A percentile compares a stretch with the other conserved stretches of the same genome.
Evolutionary conservation across 225 moss, liverwort and hornwort species (phyloP).

Genomic region (Antitrichia curtipendula): DNA sequence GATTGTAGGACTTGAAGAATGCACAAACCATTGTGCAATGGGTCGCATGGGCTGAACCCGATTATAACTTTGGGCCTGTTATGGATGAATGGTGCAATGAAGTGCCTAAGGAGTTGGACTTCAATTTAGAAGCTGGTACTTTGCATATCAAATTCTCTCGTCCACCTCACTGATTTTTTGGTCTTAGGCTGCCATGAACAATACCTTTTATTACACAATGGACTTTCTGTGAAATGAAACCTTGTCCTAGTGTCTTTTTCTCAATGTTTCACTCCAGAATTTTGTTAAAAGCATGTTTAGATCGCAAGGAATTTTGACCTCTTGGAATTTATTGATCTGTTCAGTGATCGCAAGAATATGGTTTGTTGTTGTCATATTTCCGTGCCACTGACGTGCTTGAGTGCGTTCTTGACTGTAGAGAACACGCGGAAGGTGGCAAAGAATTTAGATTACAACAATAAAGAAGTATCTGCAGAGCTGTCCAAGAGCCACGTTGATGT

Average conservation of each 20-base stretch:
- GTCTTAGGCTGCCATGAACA: neutral
- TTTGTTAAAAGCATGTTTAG: neutral
- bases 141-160: neutral
- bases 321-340: neutral
- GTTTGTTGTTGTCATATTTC: neutral
- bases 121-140: slow-evolving; percentile 85
- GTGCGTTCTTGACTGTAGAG: slow-evolving; percentile 24
- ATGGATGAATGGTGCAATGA: slow-evolving; percentile 99
- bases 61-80: slow-evolving; percentile 86
- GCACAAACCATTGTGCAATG: slow-evolving; percentile 80
- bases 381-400: neutral
- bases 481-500: slow-evolving; percentile 75
- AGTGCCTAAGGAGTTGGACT: slow-evolving; percentile 91
- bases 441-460: slow-evolving; percentile 52
- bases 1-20: slow-evolving; percentile 75
- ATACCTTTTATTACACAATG: neutral
- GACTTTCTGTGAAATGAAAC: neutral
- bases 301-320: neutral
- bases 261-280: neutral
- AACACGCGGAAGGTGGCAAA: slow-evolving; percentile 69
- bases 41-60: slow-evolving; percentile 98
- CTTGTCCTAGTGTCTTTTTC: neutral
- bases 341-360: neutral
- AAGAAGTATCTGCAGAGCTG: slow-evolving; percentile 46
- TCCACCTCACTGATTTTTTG: neutral